These are phyloP conservation scores for Eutypa lata DNA, from an alignment of 2,329 filamentous ascomycete species.

Conservation along the genomic window DNA sequence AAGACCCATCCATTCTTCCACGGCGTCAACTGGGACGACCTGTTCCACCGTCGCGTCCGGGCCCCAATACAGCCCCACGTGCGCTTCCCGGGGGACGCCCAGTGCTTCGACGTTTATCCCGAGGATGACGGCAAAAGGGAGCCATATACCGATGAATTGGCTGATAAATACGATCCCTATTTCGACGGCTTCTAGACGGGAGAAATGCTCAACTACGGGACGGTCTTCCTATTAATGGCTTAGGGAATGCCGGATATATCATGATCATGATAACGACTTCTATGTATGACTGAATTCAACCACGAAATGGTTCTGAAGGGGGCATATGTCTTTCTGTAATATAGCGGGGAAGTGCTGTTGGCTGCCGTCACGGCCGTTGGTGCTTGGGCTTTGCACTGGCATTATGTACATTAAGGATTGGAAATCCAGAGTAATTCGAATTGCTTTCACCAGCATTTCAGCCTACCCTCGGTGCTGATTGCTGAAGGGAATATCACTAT, in stretches of 20 bases:
- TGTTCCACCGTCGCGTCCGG: conserved; percentile 60
- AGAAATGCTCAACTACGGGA: too few relatives aligned
- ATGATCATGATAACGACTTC: background rate
- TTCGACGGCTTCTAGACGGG: conserved; percentile 67
- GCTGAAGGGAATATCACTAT: too few relatives aligned
- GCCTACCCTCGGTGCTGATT: too few relatives aligned
- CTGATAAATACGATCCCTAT: conserved; percentile 64
- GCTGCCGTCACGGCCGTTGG: background rate
- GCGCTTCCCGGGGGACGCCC: conserved; percentile 68
- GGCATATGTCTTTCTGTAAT: background rate
- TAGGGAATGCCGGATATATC: background rate
- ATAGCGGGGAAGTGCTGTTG: background rate
- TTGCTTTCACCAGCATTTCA: too few relatives aligned
- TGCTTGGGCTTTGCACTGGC: background rate
- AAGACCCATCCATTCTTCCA: conserved; percentile 76
- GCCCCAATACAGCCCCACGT: conserved; percentile 77
- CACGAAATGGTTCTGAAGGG: background rate
- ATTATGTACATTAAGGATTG: too few relatives aligned
- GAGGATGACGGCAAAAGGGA: conserved; percentile 66
- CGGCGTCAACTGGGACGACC: conserved; percentile 69
- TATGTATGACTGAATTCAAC: background rate
- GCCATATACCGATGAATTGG: conserved; percentile 67
- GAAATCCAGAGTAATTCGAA: too few relatives aligned
- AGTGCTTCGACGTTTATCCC: conserved; percentile 82
- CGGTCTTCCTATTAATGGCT: too few relatives aligned